A percentile compares a stretch with the other conserved stretches of the same genome.
Conservation (phyloP, 2,329 filamentous ascomycete species). For the Claviceps quebecensis region DNA sequence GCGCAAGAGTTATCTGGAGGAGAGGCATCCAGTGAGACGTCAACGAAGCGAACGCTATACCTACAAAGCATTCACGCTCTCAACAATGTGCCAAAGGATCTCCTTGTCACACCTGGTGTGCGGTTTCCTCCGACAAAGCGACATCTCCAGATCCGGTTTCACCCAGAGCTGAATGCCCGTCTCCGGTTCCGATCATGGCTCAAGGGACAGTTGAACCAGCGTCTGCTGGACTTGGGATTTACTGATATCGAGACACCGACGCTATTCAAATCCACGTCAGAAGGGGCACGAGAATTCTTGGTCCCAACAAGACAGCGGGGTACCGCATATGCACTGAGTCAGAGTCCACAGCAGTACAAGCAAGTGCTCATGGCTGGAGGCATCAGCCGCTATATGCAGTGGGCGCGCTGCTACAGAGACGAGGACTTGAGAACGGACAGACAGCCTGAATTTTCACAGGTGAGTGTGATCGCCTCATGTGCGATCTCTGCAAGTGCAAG, state of each 20-base stretch:
- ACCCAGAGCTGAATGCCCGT: slow-evolving; percentile 49
- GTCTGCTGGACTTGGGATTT: slow-evolving; percentile 46
- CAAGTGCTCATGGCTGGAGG: slow-evolving; percentile 93
- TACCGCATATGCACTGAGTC: slow-evolving; percentile 77
- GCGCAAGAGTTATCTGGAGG: slow-evolving; percentile 10
- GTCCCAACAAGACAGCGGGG: slow-evolving; percentile 71
- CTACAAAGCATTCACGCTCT: slow-evolving; percentile 40
- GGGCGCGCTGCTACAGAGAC: slow-evolving; percentile 89
- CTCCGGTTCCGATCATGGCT: slow-evolving; percentile 56
- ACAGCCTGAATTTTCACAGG: slow-evolving; percentile 93
- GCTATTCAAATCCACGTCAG: slow-evolving; percentile 93
- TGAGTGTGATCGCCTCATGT: slow-evolving; percentile 16
- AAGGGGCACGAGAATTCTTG: slow-evolving; percentile 87
- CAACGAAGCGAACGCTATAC: slow-evolving; percentile 39
- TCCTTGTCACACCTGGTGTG: slow-evolving; percentile 62
- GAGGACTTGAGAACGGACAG: slow-evolving; percentile 85
- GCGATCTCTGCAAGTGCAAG: neutral
- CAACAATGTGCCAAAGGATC: slow-evolving; percentile 36
- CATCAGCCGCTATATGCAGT: slow-evolving; percentile 72
- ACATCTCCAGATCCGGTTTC: slow-evolving; percentile 74
- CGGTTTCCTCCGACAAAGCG: slow-evolving; percentile 61
- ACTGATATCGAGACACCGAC: slow-evolving; percentile 81
- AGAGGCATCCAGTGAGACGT: slow-evolving; percentile 10
- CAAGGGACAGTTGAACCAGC: slow-evolving; percentile 34
- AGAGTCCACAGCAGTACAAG: slow-evolving; percentile 97